phyloP scores from a whole-genome alignment of 176 grass and related monocot species.

The Coix lacrymajobi region DNA sequence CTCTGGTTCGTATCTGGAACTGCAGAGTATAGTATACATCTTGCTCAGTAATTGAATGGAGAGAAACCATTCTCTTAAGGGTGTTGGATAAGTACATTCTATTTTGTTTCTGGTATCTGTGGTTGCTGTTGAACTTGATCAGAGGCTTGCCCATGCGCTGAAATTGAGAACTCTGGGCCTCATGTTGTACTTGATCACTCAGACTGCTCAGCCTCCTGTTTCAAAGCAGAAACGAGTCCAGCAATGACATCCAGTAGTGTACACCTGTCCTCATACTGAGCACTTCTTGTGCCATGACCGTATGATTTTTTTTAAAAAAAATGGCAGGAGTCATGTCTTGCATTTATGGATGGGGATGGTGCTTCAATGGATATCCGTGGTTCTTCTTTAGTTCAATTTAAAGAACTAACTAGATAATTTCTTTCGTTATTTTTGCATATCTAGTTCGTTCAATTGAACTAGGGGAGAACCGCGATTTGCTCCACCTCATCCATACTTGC shows the following conservation, averaged over 20 bases:
- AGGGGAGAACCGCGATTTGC: no score
- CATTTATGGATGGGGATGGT: no score
- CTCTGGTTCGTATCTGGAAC: neutral
- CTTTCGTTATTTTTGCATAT: no score
- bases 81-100: neutral
- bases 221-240: neutral
- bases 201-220: conserved; percentile 66
- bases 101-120: conserved; percentile 65
- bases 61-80: no score
- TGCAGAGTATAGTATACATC: no score
- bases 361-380: no score
- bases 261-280: neutral
- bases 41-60: no score
- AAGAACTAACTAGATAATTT: no score
- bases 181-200: conserved; percentile 98
- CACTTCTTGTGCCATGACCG: neutral
- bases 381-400: no score
- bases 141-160: conserved; percentile 93
- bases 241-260: neutral
- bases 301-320: neutral
- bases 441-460: no score
- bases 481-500: no score
- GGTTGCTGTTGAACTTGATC: conserved; percentile 76
- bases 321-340: no score
- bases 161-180: conserved; percentile 77